Conservation (phyloP, 2,329 filamentous ascomycete genomes). For the Tolypocladium guangdongense region DNA sequence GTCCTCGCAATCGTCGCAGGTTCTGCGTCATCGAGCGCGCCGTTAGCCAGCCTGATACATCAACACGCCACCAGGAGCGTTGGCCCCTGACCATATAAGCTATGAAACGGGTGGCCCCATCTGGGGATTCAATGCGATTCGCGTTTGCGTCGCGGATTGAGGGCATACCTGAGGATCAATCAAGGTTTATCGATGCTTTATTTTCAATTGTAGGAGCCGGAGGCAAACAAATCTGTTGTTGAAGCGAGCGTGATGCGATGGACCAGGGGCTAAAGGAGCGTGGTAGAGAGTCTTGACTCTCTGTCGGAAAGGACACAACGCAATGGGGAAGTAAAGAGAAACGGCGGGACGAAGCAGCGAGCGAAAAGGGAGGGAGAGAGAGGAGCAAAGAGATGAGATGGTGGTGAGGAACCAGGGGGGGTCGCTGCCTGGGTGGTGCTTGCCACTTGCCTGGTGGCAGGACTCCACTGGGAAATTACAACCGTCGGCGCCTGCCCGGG, state of each 20-base stretch:
- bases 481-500: neutral
- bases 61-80: neutral
- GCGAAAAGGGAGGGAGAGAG: slow-evolving; percentile 9
- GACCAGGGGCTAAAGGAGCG: slow-evolving; percentile 35
- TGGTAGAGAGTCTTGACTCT: slow-evolving; percentile 43
- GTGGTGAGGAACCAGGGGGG: neutral
- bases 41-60: neutral
- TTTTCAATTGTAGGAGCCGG: neutral
- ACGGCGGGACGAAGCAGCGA: slow-evolving; percentile 10
- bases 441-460: neutral
- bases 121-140: neutral
- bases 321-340: slow-evolving; percentile 12
- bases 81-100: neutral
- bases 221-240: neutral
- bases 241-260: slow-evolving; percentile 18
- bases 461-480: slow-evolving; percentile 2
- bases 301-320: slow-evolving; percentile 37
- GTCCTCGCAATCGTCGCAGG: neutral
- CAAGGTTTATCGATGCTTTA: neutral
- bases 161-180: neutral
- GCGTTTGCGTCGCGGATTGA: neutral
- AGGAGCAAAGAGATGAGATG: slow-evolving; percentile 1
- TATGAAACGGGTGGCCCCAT: neutral
- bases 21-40: neutral
- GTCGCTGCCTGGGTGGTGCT: neutral